Evolutionary conservation across 345 rosid genomes (phyloP).

Genomic region (Syzygium grande): DNA sequence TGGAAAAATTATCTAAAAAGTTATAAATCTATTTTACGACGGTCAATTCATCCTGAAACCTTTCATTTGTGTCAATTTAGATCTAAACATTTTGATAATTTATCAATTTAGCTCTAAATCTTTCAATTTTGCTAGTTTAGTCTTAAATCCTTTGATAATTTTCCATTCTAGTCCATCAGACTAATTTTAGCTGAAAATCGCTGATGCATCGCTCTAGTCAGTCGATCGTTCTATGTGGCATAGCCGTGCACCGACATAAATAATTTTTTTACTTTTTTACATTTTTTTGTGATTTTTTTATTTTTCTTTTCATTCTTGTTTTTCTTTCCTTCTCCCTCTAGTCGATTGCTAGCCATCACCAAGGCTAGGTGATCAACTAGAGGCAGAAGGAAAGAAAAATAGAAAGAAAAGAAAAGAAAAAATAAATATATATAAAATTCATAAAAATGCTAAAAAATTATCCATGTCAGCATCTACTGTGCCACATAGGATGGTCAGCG

Average conservation of each 20-base stretch:
- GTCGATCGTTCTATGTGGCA: too few species aligned
- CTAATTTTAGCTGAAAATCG: too few species aligned
- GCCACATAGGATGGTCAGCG: fast-evolving
- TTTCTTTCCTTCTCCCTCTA: background rate
- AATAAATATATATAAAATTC: too few species aligned
- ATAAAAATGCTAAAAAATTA: too few species aligned
- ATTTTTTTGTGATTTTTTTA: too few species aligned
- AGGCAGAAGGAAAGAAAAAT: too few species aligned
- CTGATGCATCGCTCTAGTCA: background rate
- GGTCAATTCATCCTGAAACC: background rate
- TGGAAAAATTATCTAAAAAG: background rate
- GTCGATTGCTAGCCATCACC: too few species aligned
- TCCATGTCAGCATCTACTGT: fast-evolving
- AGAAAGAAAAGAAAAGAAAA: background rate
- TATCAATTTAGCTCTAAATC: too few species aligned
- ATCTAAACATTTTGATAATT: background rate
- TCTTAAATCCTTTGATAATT: too few species aligned
- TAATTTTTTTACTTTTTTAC: too few species aligned
- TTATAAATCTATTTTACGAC: background rate
- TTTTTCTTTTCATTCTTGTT: too few species aligned
- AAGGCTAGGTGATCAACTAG: background rate
- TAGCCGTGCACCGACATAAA: fast-evolving
- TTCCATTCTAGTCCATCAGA: background rate
- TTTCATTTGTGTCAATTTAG: too few species aligned
- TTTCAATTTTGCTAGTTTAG: background rate